These are phyloP conservation scores for Pleurotus sapidus DNA, from an alignment of 768 basidiomycete species.

Conservation along the genomic window DNA sequence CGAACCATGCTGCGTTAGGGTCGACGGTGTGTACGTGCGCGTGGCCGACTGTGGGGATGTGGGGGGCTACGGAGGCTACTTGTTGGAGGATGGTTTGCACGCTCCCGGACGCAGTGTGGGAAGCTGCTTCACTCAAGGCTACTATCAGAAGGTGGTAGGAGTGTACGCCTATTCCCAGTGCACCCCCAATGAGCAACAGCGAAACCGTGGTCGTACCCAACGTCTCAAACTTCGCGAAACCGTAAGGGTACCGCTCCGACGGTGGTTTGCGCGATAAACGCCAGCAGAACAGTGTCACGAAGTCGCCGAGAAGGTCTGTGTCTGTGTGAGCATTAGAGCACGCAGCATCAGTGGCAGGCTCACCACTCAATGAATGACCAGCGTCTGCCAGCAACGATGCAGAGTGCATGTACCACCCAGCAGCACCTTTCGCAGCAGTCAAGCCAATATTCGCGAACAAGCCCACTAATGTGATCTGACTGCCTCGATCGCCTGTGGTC, in stretches of 20 bases:
- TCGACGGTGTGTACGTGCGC: constrained; percentile 64
- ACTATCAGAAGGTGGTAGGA: constrained; percentile 82
- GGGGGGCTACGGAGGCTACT: constrained; percentile 52
- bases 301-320: constrained; percentile 82
- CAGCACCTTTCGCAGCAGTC: constrained; percentile 80
- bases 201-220: constrained; percentile 91
- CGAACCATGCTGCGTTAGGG: constrained; percentile 97
- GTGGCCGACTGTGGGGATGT: constrained; percentile 53
- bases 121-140: constrained; percentile 62
- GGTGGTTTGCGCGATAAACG: constrained; percentile 80
- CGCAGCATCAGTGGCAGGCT: constrained; percentile 21
- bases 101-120: constrained; percentile 61
- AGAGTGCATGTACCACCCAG: constrained; percentile 89
- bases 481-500: constrained; percentile 70
- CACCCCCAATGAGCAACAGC: constrained; percentile 80
- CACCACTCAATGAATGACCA: constrained; percentile 86
- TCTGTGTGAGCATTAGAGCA: background rate
- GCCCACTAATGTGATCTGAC: constrained; percentile 82
- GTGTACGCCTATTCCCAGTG: constrained; percentile 85
- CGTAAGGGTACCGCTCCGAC: constrained; percentile 77
- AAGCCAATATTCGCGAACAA: constrained; percentile 79
- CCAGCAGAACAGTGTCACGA: constrained; percentile 90
- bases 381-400: constrained; percentile 92
- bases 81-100: constrained; percentile 62
- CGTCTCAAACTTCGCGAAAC: constrained; percentile 93